These are phyloP conservation scores for Syncephalastrum monosporum DNA, from an alignment of 371 early-diverging fungal genomes.

Conservation along the genomic window DNA sequence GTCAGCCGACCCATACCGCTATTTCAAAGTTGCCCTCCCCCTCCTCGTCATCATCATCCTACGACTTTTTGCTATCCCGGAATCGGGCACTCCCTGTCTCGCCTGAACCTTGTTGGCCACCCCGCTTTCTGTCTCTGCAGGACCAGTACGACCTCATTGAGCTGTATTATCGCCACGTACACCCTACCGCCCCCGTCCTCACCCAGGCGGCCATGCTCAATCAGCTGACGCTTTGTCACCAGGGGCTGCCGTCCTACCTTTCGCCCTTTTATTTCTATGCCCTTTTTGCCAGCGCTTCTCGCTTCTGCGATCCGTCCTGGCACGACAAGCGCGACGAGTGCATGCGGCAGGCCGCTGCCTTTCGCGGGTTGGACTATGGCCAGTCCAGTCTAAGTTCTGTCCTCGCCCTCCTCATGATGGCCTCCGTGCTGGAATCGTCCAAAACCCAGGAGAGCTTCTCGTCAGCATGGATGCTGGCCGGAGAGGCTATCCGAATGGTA, in stretches of 20 bases:
- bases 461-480: constrained; percentile 37
- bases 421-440: constrained; percentile 29
- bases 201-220: constrained; percentile 28
- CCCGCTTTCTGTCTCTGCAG: constrained; percentile 6
- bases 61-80: no score
- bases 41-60: background rate
- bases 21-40: constrained; percentile 10
- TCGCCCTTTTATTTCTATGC: constrained; percentile 44
- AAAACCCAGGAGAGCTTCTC: constrained; percentile 21
- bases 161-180: constrained; percentile 52
- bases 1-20: constrained; percentile 8
- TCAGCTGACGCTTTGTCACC: constrained; percentile 17
- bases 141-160: constrained; percentile 43
- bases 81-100: background rate
- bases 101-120: constrained; percentile 4
- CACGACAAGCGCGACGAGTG: constrained; percentile 13
- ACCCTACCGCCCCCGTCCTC: constrained; percentile 54
- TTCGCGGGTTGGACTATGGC: constrained; percentile 25
- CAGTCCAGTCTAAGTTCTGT: constrained; percentile 31
- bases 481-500: constrained; percentile 40
- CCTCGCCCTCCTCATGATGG: constrained; percentile 31
- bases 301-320: constrained; percentile 22
- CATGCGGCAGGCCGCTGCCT: constrained; percentile 17
- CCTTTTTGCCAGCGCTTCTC: constrained; percentile 39
- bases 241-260: constrained; percentile 17